Evolutionary conservation across 768 basidiomycete species (phyloP), one percentile per base, ranked within the genome.

Genomic region (Phylloporus sp.): DNA sequence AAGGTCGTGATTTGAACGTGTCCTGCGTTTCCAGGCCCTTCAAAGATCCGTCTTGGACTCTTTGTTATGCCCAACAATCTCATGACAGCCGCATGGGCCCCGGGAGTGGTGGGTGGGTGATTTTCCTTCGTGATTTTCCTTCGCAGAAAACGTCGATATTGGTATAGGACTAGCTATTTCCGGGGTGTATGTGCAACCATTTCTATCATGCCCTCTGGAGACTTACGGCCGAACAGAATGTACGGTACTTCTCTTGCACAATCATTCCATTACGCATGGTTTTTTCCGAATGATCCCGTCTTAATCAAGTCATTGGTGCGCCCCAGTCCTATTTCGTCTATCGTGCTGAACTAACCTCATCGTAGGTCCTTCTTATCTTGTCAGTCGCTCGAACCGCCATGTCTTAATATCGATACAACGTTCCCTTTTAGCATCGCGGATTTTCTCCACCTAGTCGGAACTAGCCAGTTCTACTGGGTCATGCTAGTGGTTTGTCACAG

Each of bases 341-440:
- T n/a, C 2, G 22, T 31, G 38, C 6, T n/a, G 28, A 22, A 39
- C 23, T 46, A 11, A 34, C 8, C 4, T 18, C 13, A 32, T 7
- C 8, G 12, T 18, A 60, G 59, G 57, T 60, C 8, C 27, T 59
- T 13, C 2, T 53, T 0, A 27, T 59, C 16, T 53, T 49, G 59
- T 60, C 9, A 6, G 59, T 59, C 34, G 29, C 31, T 24, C 18
- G 1, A 8, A 2, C 20, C 4, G 4, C 9, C 27, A 11, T 8
- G 4, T 3, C 24, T 24, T 41, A 7, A 41, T 13, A 35, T 29
- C 2, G 10, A 12, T n/a, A 35, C 38, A 9, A 59, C 31, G 2
- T 22, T n/a, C 2, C 23, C 23, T 50, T 31, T 50, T 45, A 59
- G 59, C 27, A 20, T 41, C 13, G 48, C 51, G 1, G 57, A 59